A percentile compares a stretch with the other conserved stretches of the same genome.
These are phyloP conservation scores for Byssothecium circinans DNA, from an alignment of 2,329 filamentous ascomycete genomes.

Conservation along the genomic window DNA sequence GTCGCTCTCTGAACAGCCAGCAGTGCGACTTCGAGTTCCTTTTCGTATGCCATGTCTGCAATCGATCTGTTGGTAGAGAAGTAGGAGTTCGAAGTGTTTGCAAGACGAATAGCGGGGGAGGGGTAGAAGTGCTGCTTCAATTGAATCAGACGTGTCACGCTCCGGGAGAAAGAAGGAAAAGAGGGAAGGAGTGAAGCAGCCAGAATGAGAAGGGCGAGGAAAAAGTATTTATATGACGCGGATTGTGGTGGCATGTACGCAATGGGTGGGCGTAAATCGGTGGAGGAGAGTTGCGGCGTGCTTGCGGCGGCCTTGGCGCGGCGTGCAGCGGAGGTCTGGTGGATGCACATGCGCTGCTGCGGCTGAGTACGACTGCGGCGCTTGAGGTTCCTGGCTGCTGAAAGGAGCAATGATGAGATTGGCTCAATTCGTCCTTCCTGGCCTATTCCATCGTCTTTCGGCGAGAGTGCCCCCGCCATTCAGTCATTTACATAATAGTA, in stretches of 20 bases:
- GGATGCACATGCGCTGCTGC: slow-evolving; percentile 4
- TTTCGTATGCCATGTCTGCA: slow-evolving; percentile 60
- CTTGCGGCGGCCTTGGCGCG: slow-evolving; percentile 9
- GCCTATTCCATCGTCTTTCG: too few species aligned
- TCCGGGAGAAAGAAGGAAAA: slow-evolving; percentile 32
- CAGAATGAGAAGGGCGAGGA: slow-evolving; percentile 37
- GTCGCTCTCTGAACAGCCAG: slow-evolving; percentile 84
- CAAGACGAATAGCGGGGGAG: slow-evolving; percentile 22
- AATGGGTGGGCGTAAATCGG: slow-evolving; percentile 20
- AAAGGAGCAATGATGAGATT: too few species aligned
- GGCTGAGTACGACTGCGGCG: too few species aligned
- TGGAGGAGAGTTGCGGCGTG: slow-evolving; percentile 8
- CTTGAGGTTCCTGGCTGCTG: too few species aligned
- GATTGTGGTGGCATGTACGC: slow-evolving; percentile 25
- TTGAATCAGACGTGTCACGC: slow-evolving; percentile 31
- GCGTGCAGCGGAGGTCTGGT: slow-evolving; percentile 21
- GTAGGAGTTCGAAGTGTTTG: slow-evolving; percentile 11
- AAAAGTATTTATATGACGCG: slow-evolving; percentile 33
- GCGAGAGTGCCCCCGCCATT: too few species aligned
- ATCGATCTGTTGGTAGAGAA: slow-evolving; percentile 17
- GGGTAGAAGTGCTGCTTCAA: slow-evolving; percentile 34
- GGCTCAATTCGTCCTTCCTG: too few species aligned
- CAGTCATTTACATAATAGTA: too few species aligned
- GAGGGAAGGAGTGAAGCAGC: slow-evolving; percentile 31
- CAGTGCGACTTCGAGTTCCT: slow-evolving; percentile 80